phyloP scores from a whole-genome alignment of 2,329 filamentous ascomycete species.

The Neopestalotiopsis clavispora region DNA sequence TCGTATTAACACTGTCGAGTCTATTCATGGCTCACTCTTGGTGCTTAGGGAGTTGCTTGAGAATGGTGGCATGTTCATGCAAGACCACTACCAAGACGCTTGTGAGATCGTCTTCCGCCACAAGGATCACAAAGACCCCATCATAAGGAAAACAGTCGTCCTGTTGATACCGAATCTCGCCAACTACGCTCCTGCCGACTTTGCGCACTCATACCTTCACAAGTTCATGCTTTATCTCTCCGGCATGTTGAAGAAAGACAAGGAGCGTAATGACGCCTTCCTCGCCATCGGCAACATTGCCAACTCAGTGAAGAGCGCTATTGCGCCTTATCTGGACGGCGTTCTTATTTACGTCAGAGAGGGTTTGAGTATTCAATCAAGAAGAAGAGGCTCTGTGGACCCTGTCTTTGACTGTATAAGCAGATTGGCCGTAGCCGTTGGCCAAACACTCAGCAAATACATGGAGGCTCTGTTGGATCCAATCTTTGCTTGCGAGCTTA shows the following conservation, averaged over 20 bases:
- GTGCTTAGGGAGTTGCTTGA: conserved; percentile 91
- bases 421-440: conserved; percentile 91
- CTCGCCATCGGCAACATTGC: conserved; percentile 95
- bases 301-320: conserved; percentile 93
- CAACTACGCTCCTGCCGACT: conserved; percentile 89
- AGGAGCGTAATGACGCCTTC: conserved; percentile 92
- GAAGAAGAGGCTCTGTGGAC: conserved; percentile 66
- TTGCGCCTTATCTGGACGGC: conserved; percentile 92
- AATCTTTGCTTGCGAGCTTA: conserved; percentile 95
- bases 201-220: conserved; percentile 85
- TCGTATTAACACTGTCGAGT: conserved; percentile 80
- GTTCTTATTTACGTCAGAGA: conserved; percentile 94
- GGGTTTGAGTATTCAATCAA: conserved; percentile 80
- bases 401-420: conserved; percentile 98
- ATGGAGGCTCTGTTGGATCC: conserved; percentile 95
- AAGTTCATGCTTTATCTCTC: conserved; percentile 98
- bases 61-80: conserved; percentile 99
- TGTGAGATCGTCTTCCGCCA: conserved; percentile 93
- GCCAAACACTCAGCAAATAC: conserved; percentile 96
- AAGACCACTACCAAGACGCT: conserved; percentile 87
- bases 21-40: conserved; percentile 90
- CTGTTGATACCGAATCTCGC: conserved; percentile 91
- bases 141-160: conserved; percentile 89
- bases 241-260: conserved; percentile 91
- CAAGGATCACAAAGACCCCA: conserved; percentile 88